Evolutionary conservation across 2,329 filamentous ascomycete species (phyloP).

Genomic region (Colletotrichum falcatum): DNA sequence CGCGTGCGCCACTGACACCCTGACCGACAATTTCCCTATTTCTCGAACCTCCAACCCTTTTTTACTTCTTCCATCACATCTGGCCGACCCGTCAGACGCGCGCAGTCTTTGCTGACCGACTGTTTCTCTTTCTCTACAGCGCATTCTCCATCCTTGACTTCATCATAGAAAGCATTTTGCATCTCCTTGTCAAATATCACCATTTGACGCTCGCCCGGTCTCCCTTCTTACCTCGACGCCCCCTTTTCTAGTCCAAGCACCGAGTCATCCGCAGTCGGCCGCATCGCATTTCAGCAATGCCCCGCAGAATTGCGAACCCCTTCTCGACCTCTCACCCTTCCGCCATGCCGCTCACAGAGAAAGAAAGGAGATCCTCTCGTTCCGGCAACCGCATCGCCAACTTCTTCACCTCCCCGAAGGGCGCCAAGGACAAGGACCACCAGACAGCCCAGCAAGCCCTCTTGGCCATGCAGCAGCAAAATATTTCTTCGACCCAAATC

Average conservation of each 20-base stretch:
- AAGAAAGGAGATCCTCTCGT: constrained; percentile 67
- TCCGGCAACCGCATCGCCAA: constrained; percentile 79
- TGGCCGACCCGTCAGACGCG: constrained; percentile 11
- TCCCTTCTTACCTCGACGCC: constrained; percentile 14
- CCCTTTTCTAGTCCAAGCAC: constrained; percentile 14
- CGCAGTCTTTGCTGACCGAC: constrained; percentile 33
- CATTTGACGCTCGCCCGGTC: constrained; percentile 13
- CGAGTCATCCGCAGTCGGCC: constrained; percentile 28
- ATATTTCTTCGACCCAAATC: constrained; percentile 70
- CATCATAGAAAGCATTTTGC: constrained; percentile 24
- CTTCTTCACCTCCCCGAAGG: constrained; percentile 85
- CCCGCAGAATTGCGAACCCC: constrained; percentile 69
- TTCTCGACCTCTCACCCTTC: constrained; percentile 63
- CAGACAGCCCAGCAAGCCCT: constrained; percentile 75
- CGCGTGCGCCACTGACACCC: constrained; percentile 38
- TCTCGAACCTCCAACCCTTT: constrained; percentile 29
- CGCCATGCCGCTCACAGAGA: constrained; percentile 61
- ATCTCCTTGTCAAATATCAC: constrained; percentile 6
- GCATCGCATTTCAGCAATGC: constrained; percentile 59
- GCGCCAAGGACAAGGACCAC: constrained; percentile 63
- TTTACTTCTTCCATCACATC: constrained; percentile 36
- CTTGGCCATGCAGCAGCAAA: constrained; percentile 73
- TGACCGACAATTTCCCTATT: constrained; percentile 38
- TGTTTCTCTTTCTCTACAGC: constrained; percentile 14
- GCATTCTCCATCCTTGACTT: constrained; percentile 5